Evolutionary conservation across 1,139 yeast species (phyloP), one percentile per base, ranked within the genome.

Genomic region (Yamadazyma pseudoaaseri): DNA sequence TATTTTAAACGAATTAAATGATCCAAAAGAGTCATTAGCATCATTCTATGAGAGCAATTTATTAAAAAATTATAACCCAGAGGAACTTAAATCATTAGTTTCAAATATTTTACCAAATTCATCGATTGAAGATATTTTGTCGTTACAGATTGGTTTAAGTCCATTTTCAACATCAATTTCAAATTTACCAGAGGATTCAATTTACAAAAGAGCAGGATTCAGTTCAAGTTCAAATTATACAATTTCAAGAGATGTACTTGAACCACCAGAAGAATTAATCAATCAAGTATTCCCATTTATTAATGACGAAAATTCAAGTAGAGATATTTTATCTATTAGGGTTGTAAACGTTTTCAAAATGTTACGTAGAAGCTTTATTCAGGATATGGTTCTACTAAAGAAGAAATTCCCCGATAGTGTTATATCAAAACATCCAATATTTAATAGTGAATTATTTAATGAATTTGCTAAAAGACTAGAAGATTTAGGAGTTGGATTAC

Each of bases 301-400:
- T 12, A 44, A 52, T 31, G 46, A 44, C 6, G 44, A 44, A 26
- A 33, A 31, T 15, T 30, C 31, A n/a, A 42, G 39, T 8, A 41
- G 36, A 23, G 45, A 42, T 26, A 42, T 43, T 15, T 39, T 43
- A 29, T 36, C 44, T 13, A 33, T 43, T 12, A 39, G 49, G 31
- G 40, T 56, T n/a, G 48, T 44, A 24, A 43, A 40, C 8, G 49
- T 58, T 11, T 45, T 62, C 20, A 31, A 36, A 3, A 39, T 46
- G 41, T 45, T 63, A 20, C 43, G 68, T 33, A 43, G 52, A 24
- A 45, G 51, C 22, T 43, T 63, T 23, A 47, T 58, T 20, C 70
- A 63, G 44, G 70, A 63, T 38, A 62, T 63, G 69, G 60, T 56
- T 3, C 35, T 58, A 2, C 36, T 63, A 2, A 49, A 48, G 32